These are phyloP conservation scores for Syncephalastrum contaminatum DNA, from an alignment of 371 early-diverging fungal species.

Conservation along the genomic window DNA sequence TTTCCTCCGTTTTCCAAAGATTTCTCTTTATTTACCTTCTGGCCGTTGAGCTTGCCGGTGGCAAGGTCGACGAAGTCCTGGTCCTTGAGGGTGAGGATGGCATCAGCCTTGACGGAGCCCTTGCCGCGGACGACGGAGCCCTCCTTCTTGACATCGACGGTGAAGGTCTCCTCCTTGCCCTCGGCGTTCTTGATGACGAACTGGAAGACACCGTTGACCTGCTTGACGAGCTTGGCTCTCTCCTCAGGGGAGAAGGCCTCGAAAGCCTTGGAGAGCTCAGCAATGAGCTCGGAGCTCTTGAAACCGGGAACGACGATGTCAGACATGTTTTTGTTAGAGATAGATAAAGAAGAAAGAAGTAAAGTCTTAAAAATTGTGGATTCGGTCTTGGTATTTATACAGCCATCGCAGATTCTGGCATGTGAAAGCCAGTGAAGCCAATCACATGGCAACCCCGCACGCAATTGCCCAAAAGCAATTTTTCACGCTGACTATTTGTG, in stretches of 20 bases:
- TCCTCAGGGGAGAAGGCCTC: conserved; percentile 32
- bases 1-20: not conserved
- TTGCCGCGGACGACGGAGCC: conserved; percentile 63
- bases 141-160: conserved; percentile 73
- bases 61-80: conserved; percentile 86
- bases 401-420: no score
- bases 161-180: conserved; percentile 72
- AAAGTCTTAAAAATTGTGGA: not conserved
- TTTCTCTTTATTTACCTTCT: conserved; percentile 6
- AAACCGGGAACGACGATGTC: conserved; percentile 49
- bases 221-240: conserved; percentile 41
- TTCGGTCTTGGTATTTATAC: no score
- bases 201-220: conserved; percentile 57
- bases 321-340: conserved; percentile 24
- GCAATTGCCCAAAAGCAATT: no score
- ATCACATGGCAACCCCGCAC: no score
- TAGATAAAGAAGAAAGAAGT: conserved; percentile 3
- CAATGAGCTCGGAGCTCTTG: conserved; percentile 44
- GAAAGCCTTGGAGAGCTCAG: conserved; percentile 37
- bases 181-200: conserved; percentile 72
- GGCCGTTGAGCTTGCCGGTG: conserved; percentile 79
- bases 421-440: no score
- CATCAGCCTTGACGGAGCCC: conserved; percentile 66
- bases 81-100: conserved; percentile 64
- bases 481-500: no score